These are phyloP conservation scores for Pyrenochaeta sp. DNA, from an alignment of 2,329 filamentous ascomycete species.

Conservation along the genomic window DNA sequence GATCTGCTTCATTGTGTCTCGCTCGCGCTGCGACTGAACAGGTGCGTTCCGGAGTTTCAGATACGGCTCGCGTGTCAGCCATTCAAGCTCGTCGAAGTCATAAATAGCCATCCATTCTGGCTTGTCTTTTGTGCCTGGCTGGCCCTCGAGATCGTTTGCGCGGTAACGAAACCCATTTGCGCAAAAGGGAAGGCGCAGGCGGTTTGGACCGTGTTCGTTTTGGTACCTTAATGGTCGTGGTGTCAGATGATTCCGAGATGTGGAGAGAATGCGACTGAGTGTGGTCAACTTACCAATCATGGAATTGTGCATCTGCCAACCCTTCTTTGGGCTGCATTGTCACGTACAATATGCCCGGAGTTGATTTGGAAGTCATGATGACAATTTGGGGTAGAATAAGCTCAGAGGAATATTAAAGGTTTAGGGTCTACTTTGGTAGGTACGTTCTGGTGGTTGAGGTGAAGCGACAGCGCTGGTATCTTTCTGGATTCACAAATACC, in stretches of 20 bases:
- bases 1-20: constrained; percentile 69
- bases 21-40: constrained; percentile 66
- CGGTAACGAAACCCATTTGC: constrained; percentile 80
- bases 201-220: constrained; percentile 86
- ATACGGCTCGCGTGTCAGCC: constrained; percentile 75
- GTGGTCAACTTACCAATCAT: constrained; percentile 63
- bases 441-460: too few species aligned
- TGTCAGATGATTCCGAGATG: constrained; percentile 20
- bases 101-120: constrained; percentile 82
- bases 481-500: too few species aligned
- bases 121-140: constrained; percentile 46
- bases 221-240: constrained; percentile 68
- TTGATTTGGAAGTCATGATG: constrained; percentile 52
- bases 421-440: neutral
- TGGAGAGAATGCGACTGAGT: constrained; percentile 27
- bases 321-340: constrained; percentile 80
- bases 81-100: constrained; percentile 78
- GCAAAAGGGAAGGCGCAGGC: constrained; percentile 77
- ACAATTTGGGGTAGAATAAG: constrained; percentile 5
- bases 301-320: constrained; percentile 73
- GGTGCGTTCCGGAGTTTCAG: constrained; percentile 66
- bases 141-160: constrained; percentile 64
- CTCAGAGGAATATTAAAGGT: too few species aligned
- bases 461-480: too few species aligned
- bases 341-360: constrained; percentile 78